Evolutionary conservation across 805 yeast genomes (phyloP), one percentile per base, ranked within the genome.

Genomic region (Hanseniaspora hatyaiensis): DNA sequence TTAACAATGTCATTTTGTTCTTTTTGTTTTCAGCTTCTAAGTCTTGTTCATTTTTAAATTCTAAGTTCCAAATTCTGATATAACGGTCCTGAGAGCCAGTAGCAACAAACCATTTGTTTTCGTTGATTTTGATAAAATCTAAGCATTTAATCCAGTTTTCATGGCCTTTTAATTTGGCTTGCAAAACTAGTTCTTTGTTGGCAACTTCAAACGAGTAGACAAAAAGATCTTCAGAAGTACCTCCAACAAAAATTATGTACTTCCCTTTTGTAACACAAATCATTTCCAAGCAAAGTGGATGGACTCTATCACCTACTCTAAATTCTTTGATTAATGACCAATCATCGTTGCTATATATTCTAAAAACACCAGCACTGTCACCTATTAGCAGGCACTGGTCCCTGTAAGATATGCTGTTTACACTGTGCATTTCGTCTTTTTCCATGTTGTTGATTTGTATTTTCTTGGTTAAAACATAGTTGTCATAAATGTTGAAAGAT

Each of bases 71-170:
- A 36, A 92, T 64, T 53, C 98, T 72, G 44, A 92, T 85, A 59
- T 86, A 87, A 55, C 94, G 69, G 62, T 92, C 99, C 59, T 92
- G 95, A 1, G 95, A 81, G 0, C 95, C 97, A 48, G 83, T 76
- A 4, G 97, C 97, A 23, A 92, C 66, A 2, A 84, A 59, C 55
- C 72, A 76, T 51, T 75, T 78, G 19, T 71, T 75, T 6, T 68
- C 68, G 0, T 63, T 61, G 16, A 66, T 70, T 33, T 66, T 65
- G 31, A 72, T 75, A 57, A 85, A 75, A 1, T 78, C 71, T 26
- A 92, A 64, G 12, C 85, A 71, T 59, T 82, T 82, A 43, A 92
- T 75, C 99, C 99, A 92, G 63, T 88, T 96, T 63, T 92, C 98
- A 61, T 92, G 98, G 4, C 99, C 98, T 23, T 78, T 72, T 29